phyloP scores from a whole-genome alignment of 176 grass and related monocot genomes.

The Alloteropsis semialata region DNA sequence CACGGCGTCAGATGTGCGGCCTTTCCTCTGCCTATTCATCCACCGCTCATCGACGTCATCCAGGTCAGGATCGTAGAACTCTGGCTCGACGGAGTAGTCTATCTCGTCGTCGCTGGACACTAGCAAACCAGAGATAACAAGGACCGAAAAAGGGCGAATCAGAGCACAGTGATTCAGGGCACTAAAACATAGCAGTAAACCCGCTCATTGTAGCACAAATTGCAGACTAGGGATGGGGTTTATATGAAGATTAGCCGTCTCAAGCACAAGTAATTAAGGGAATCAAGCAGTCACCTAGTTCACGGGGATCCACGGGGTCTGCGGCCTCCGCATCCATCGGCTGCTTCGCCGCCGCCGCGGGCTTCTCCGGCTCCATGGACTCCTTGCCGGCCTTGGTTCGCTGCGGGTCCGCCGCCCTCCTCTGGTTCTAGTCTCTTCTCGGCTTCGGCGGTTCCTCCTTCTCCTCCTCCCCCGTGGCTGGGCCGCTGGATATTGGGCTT shows the following conservation, averaged over 20 bases:
- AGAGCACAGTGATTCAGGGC: background rate
- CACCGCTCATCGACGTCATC: slow-evolving; percentile 77
- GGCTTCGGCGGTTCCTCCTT: background rate
- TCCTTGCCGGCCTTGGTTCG: background rate
- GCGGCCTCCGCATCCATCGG: slow-evolving; percentile 26
- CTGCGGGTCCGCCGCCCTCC: background rate
- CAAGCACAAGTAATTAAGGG: background rate
- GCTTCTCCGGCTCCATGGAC: slow-evolving; percentile 30
- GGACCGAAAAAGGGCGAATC: background rate
- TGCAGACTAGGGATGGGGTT: background rate
- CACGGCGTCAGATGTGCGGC: slow-evolving; percentile 67
- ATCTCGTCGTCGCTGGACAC: slow-evolving; percentile 97
- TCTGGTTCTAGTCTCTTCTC: background rate
- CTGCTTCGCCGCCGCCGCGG: slow-evolving; percentile 31
- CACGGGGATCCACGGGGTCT: slow-evolving; percentile 11
- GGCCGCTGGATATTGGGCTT: background rate
- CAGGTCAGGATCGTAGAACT: slow-evolving; percentile 82
- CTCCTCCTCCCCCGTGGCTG: background rate
- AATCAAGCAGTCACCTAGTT: slow-evolving; percentile 30
- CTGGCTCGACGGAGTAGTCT: slow-evolving; percentile 84
- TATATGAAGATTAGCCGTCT: slow-evolving; percentile 8
- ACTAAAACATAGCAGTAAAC: background rate
- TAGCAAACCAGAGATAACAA: slow-evolving; percentile 21
- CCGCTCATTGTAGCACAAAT: background rate
- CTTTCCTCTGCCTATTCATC: slow-evolving; percentile 78